phyloP scores from a whole-genome alignment of 192 early-diverging fungal genomes.

The Glomus cerebriforme region DNA sequence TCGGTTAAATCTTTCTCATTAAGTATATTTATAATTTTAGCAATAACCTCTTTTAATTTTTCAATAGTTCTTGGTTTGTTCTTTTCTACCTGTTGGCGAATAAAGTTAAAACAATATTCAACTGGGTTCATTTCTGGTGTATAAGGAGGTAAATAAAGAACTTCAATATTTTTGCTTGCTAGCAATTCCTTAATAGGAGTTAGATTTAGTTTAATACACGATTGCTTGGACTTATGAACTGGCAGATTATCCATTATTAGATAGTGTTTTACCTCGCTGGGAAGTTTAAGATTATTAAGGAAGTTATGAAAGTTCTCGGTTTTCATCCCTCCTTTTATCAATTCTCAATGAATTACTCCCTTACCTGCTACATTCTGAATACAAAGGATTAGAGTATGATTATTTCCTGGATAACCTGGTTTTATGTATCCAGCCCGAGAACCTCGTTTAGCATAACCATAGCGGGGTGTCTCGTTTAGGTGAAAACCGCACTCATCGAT shows the following conservation, averaged over 20 bases:
- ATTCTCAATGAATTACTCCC: neutral
- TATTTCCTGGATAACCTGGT: neutral
- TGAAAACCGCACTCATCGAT: no score
- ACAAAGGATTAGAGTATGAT: neutral
- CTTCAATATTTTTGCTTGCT: neutral
- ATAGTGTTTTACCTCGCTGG: neutral
- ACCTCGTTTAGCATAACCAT: no score
- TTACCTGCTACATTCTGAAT: neutral
- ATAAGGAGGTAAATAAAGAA: neutral
- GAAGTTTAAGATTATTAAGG: neutral
- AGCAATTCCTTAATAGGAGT: neutral
- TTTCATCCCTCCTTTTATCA: neutral
- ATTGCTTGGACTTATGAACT: neutral
- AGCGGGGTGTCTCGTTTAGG: no score
- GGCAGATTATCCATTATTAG: slow-evolving; percentile 12
- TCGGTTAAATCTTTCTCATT: neutral
- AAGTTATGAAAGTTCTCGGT: neutral
- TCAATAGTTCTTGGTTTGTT: neutral
- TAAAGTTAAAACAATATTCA: neutral
- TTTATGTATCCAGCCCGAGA: no score
- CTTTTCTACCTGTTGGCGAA: neutral
- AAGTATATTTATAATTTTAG: neutral
- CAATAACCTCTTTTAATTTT: neutral
- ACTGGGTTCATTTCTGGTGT: neutral
- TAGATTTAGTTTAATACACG: neutral